Conservation (phyloP, 305 asterid genomes). For the Solanum hybrid region DNA sequence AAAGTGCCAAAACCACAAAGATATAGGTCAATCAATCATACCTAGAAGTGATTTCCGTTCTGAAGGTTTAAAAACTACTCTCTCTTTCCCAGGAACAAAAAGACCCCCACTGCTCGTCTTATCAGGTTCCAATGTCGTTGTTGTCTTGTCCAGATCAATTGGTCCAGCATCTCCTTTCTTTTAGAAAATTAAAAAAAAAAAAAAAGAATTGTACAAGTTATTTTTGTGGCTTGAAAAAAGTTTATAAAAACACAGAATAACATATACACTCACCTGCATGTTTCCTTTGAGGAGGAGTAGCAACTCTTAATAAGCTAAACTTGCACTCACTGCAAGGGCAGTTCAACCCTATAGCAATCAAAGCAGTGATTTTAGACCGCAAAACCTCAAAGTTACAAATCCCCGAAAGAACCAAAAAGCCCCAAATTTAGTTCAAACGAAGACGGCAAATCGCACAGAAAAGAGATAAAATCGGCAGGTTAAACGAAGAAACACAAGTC, state of each 20-base stretch:
- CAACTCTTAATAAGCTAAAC: background rate
- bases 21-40: slow-evolving; percentile 14
- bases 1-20: background rate
- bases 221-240: background rate
- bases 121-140: slow-evolving; percentile 56
- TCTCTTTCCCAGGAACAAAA: slow-evolving; percentile 49
- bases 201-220: background rate
- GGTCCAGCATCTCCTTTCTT: slow-evolving; percentile 16
- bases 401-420: background rate
- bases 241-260: background rate
- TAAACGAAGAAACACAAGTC: background rate
- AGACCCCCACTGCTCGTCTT: slow-evolving; percentile 49
- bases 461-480: background rate
- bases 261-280: slow-evolving; percentile 2
- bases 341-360: background rate
- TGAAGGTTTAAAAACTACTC: slow-evolving; percentile 47
- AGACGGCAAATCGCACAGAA: background rate
- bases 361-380: background rate
- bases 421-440: background rate
- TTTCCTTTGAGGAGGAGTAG: background rate
- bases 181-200: slow-evolving; percentile 1
- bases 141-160: slow-evolving; percentile 39
- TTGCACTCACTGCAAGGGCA: background rate
- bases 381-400: background rate
- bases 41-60: slow-evolving; percentile 74